Evolutionary conservation across 2,329 filamentous ascomycete genomes (phyloP), one percentile per base, ranked within the genome.

Genomic region (Paecilomyces niveus): DNA sequence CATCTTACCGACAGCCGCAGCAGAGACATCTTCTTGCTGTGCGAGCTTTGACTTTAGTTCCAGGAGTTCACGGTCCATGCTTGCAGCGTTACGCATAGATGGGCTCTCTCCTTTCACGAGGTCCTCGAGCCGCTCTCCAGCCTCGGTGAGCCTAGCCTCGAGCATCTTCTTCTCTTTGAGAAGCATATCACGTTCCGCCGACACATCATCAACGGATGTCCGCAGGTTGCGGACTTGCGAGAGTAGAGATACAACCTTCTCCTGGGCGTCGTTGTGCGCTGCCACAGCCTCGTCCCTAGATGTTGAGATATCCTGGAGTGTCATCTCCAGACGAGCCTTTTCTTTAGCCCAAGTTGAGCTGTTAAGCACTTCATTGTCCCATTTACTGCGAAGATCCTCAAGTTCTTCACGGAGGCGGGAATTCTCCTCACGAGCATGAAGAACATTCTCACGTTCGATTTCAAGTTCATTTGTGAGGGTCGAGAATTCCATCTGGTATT

Each of bases 261-360:
- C 84, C 72, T 97, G 94, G 2, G 92, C 92, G 65, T 97, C 93
- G 68, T 94, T 96, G 74, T 99, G 94, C 0, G 94, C 93, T 66
- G 86, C 88, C 55, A 92, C 89, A 9, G 94, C 93, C 73, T 99
- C 94, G 64, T 99, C 93, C 2, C 93, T 87, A n/a, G 92, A 96
- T 54, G 90, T 87, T 10, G 89, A 89, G 32, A 97, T 84, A 71
- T 97, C 92, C 55, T 93, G 87, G 57, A 99, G 81, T 4, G 92
- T 95, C 60, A 92, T 86, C 72, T 97, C 93, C 49, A 99, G 82
- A 15, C 93, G 88, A 15, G 91, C 84, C 80, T 97, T 97, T 77
- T 99, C 93, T 78, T 99, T 99, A 11, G 92, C 92, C 92, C 94
- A 97, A 0, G 93, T 96, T 15, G 92, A 96, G 74, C 91, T 96